Evolutionary conservation across 176 grass and related monocot genomes (phyloP), one percentile per base, ranked within the genome.

Genomic region (Ampelocalamus luodianensis): DNA sequence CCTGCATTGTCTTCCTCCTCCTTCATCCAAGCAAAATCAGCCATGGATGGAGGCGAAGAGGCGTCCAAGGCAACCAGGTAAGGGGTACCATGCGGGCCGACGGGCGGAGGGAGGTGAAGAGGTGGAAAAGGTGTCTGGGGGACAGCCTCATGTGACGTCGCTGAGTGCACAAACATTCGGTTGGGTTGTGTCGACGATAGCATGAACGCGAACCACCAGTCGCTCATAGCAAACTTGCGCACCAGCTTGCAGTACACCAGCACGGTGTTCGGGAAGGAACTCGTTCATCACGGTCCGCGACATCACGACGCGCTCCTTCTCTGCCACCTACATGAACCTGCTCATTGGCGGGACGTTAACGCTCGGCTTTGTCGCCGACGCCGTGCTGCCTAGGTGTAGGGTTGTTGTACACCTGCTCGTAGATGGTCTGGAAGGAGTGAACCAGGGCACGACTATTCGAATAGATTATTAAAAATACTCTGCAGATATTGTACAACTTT

Each of bases 141-240:
- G 32, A 34, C 32, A 2, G 32, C 32, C 32, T 2, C 92, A 27
- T 88, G 87, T 6, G 92, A 92, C 1, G 92, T 94, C 3, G 77
- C 90, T 27, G 90, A 94, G 85, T 94, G 92, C 26, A 94, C 89
- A 46, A 87, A 94, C 85, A 88, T 48, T 29, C 91, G 78, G 82
- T 93, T 97, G 26, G 94, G 94, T 79, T 97, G 94, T 80, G 94
- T 97, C 15, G 91, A 93, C 72, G 92, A 7, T 36, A 89, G 92
- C 26, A 88, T 69, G 2, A 89, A 83, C 16, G 90, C 92, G 43
- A 92, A 94, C 92, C 92, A 94, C 43, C 85, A 72, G 80, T 94
- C 87, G 72, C 92, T 92, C 18, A 94, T 86, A 36, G 91, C 87
- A 80, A 96, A 93, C 85, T 93, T 81, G 15, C 29, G 0, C 3